Percentiles rank a stretch among this genome's conserved stretches.
These are phyloP conservation scores for Punica granatum DNA, from an alignment of 345 rosid genomes.

Conservation along the genomic window DNA sequence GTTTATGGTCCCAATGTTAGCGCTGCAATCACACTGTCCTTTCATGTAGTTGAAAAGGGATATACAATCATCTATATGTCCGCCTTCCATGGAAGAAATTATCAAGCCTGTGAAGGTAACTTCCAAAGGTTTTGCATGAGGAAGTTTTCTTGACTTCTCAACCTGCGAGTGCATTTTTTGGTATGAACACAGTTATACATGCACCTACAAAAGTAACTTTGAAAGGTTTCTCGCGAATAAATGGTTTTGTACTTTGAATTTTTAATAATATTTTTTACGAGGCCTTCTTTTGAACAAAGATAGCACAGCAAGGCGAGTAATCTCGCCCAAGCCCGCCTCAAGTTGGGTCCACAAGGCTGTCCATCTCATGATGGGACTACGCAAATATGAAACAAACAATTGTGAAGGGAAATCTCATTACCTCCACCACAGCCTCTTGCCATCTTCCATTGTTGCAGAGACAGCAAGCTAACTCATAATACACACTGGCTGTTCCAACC, in stretches of 20 bases:
- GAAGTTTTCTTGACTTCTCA: slow-evolving; percentile 56
- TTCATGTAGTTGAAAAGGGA: slow-evolving; percentile 68
- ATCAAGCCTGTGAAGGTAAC: slow-evolving; percentile 84
- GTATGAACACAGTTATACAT: neutral
- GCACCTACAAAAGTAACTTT: neutral
- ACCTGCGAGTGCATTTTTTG: slow-evolving; percentile 36
- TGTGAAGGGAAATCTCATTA: slow-evolving; percentile 15
- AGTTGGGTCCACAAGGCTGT: neutral
- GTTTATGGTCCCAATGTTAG: slow-evolving; percentile 84
- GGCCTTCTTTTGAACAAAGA: neutral
- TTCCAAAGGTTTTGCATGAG: slow-evolving; percentile 53
- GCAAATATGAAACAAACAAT: neutral
- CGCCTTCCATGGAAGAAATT: slow-evolving; percentile 62
- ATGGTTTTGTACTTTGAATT: neutral
- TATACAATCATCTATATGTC: slow-evolving; percentile 62
- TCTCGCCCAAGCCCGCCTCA: neutral
- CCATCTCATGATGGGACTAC: neutral
- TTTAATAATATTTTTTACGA: neutral
- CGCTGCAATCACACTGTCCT: slow-evolving; percentile 35
- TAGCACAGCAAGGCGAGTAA: neutral
- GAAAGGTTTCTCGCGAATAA: neutral
- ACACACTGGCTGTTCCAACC: slow-evolving; percentile 71
- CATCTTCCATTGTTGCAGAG: slow-evolving; percentile 77
- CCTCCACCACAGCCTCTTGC: slow-evolving; percentile 79
- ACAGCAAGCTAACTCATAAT: slow-evolving; percentile 85